Evolutionary conservation across 129 eudicot species (phyloP), one percentile per base, ranked within the genome.

Genomic region (Flaveria robusta): DNA sequence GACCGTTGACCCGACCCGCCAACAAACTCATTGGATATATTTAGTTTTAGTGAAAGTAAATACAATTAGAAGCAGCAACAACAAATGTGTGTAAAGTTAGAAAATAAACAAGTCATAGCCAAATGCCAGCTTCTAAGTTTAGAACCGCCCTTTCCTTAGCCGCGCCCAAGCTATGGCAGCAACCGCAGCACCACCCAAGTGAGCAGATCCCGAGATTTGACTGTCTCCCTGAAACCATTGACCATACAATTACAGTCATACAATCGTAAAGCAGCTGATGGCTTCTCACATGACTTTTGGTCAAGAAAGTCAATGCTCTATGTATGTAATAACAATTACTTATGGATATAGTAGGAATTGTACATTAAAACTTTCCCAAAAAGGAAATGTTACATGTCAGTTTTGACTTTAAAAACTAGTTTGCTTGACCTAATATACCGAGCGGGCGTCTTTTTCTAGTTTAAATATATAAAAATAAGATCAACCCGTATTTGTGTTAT

Each of bases 161-260:
- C 73, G 84, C 7, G 77, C 81, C 97, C 97, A 93, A 12, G 92
- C 87, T 6, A 88, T 8, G 12, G 91, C 97, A 65, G 98, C 97
- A 67, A 90, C 97, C 3, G 78, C 77, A 68, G 97, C 98, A 50
- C 97, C 97, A 37, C 98, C 98, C 87, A 93, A 80, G 58, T 93
- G 96, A 64, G 92, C 95, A 15, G 98, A 83, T 80, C 97, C 98
- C 5, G 97, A 90, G 23, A 93, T 66, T 82, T 68, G 79, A 64
- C 66, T 45, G 71, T 90, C 86, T 65, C 98, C 98, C 98, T 93
- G 96, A 55, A 47, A 70, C 58, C 55, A 24, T n/a, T 24, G 16
- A 74, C 2, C n/a, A 66, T 31, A 29, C 34, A 51, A 47, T 39
- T 72, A 13, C 63, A 71, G 34, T 51, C 37, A 68, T 31, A 59